Conservation (phyloP, 345 rosid species). For the Balakata baccata region DNA sequence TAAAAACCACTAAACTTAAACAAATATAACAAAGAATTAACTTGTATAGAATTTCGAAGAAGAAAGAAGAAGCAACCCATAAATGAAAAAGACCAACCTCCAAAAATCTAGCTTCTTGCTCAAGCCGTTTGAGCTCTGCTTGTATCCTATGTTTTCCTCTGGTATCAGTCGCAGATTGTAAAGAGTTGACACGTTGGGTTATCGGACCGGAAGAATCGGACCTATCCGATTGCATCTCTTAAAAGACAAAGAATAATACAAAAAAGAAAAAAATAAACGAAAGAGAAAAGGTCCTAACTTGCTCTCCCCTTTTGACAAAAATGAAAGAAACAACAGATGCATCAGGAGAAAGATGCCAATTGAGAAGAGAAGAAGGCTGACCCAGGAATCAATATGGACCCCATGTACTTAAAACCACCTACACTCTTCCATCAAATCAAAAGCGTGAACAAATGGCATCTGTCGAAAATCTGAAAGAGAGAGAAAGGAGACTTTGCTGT, state of each 20-base stretch:
- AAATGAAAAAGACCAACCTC: constrained; percentile 14
- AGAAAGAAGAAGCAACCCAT: not conserved
- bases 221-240: constrained; percentile 54
- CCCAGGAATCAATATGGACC: constrained; percentile 43
- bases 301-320: not conserved
- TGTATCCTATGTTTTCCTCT: constrained; percentile 33
- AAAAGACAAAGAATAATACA: constrained; percentile 10
- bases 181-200: constrained; percentile 34
- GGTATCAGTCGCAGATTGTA: constrained; percentile 21
- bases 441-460: constrained; percentile 22
- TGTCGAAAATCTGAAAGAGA: constrained; percentile 5
- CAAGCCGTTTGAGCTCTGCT: constrained; percentile 29
- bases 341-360: constrained; percentile 17
- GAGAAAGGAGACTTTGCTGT: too few species aligned
- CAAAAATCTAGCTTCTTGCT: constrained; percentile 29
- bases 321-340: constrained; percentile 1
- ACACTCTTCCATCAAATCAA: not conserved
- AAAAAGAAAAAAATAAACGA: constrained; percentile 1
- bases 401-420: constrained; percentile 20
- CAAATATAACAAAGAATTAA: not conserved
- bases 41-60: not conserved
- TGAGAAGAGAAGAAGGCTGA: constrained; percentile 31
- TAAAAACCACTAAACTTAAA: not conserved
- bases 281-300: constrained; percentile 8
- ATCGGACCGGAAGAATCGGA: constrained; percentile 50